phyloP scores from a whole-genome alignment of 805 yeast species.

The Pichia kluyveri region DNA sequence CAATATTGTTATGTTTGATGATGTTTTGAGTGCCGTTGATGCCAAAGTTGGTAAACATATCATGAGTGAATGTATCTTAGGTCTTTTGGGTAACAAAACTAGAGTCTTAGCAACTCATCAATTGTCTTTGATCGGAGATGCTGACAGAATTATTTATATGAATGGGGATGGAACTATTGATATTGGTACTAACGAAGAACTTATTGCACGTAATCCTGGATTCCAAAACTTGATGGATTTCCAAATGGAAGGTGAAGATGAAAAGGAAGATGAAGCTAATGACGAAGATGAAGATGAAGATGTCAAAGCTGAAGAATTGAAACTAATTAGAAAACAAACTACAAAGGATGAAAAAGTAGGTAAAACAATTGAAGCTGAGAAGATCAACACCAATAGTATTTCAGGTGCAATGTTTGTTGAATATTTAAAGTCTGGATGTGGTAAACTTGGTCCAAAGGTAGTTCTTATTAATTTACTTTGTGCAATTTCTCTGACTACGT shows the following conservation, averaged over 20 bases:
- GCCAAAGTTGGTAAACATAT: slow-evolving; percentile 80
- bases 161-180: slow-evolving; percentile 53
- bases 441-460: slow-evolving; percentile 29
- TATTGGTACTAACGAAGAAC: slow-evolving; percentile 51
- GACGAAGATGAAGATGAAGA: slow-evolving; percentile 24
- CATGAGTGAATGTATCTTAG: slow-evolving; percentile 58
- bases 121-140: slow-evolving; percentile 54
- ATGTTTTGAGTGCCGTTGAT: slow-evolving; percentile 78
- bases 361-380: slow-evolving; percentile 22
- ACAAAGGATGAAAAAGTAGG: too few species aligned
- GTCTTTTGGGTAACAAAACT: slow-evolving; percentile 47
- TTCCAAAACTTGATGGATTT: slow-evolving; percentile 46
- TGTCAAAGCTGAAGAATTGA: slow-evolving; percentile 14
- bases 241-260: slow-evolving; percentile 12
- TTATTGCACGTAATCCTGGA: slow-evolving; percentile 33
- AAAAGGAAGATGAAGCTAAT: neutral
- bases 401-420: slow-evolving; percentile 37
- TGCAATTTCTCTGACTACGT: slow-evolving; percentile 31
- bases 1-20: slow-evolving; percentile 66
- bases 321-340: slow-evolving; percentile 16
- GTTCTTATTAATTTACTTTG: slow-evolving; percentile 15
- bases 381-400: slow-evolving; percentile 30
- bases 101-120: slow-evolving; percentile 80
- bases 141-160: slow-evolving; percentile 60
- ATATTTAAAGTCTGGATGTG: slow-evolving; percentile 50